Evolutionary conservation across 495 filamentous ascomycete genomes (phyloP).

Genomic region (Darksidea phi): DNA sequence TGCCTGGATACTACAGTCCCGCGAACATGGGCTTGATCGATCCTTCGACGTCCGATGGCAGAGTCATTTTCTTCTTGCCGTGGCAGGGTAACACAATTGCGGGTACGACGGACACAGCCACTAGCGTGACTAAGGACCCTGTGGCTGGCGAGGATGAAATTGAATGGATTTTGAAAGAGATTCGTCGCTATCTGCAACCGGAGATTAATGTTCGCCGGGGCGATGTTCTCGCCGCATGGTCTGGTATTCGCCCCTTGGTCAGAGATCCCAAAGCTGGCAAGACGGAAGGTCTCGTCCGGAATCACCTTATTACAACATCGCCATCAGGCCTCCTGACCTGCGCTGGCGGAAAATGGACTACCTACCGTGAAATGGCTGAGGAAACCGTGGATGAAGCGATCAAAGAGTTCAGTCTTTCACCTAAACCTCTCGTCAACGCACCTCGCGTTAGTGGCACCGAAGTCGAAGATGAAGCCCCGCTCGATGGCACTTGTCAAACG

Average conservation of each 20-base stretch:
- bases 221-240: slow-evolving; percentile 95
- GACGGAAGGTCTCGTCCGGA: slow-evolving; percentile 92
- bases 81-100: slow-evolving; percentile 99
- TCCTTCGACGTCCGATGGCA: slow-evolving; percentile 87
- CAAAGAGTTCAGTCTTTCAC: slow-evolving; percentile 67
- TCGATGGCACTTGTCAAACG: slow-evolving; percentile 84
- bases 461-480: slow-evolving; percentile 67
- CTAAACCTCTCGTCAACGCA: slow-evolving; percentile 56
- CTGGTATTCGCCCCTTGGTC: slow-evolving; percentile 89
- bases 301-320: slow-evolving; percentile 88
- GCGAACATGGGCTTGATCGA: slow-evolving; percentile 97
- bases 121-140: slow-evolving; percentile 76
- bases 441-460: slow-evolving; percentile 80
- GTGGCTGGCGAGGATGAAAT: slow-evolving; percentile 91
- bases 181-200: slow-evolving; percentile 83
- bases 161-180: slow-evolving; percentile 91
- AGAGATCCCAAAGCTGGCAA: slow-evolving; percentile 92
- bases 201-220: slow-evolving; percentile 92
- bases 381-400: slow-evolving; percentile 93
- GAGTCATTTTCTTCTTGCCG: slow-evolving; percentile 98
- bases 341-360: slow-evolving; percentile 99
- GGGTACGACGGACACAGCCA: slow-evolving; percentile 89
- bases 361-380: slow-evolving; percentile 98
- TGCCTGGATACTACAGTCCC: slow-evolving; percentile 94
- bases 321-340: slow-evolving; percentile 84